phyloP scores from a whole-genome alignment of 192 early-diverging fungal genomes.

The Gorgonomyces haynaldii region DNA sequence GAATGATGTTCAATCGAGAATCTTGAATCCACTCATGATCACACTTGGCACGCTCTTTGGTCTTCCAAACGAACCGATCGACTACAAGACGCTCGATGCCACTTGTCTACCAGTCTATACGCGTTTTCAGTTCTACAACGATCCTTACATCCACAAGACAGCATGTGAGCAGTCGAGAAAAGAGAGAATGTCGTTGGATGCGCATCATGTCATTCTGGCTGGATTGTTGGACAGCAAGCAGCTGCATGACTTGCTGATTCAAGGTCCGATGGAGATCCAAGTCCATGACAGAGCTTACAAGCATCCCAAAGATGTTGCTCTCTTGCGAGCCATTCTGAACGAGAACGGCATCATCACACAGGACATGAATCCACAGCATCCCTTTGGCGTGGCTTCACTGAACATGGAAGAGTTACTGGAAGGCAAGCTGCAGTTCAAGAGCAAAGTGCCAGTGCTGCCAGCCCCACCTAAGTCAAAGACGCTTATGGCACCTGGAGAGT shows the following conservation, averaged over 20 bases:
- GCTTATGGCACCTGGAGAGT: not conserved
- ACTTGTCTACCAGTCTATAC: slow-evolving; percentile 18
- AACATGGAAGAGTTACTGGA: slow-evolving; percentile 12
- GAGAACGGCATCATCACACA: slow-evolving; percentile 3
- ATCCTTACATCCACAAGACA: slow-evolving; percentile 14
- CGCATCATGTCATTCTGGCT: slow-evolving; percentile 19
- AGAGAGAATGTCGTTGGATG: slow-evolving; percentile 10
- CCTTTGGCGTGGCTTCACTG: not conserved
- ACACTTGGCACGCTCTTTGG: slow-evolving; percentile 10
- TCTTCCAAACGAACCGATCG: slow-evolving; percentile 21
- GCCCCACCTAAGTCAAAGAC: not conserved
- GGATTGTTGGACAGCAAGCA: slow-evolving; percentile 17
- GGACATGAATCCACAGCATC: slow-evolving; percentile 6
- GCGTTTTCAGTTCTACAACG: slow-evolving; percentile 16
- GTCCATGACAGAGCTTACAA: slow-evolving; percentile 24
- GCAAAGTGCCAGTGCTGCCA: not conserved
- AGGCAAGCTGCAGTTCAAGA: slow-evolving; percentile 4
- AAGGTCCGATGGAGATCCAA: not conserved
- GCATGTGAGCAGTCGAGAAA: slow-evolving; percentile 1
- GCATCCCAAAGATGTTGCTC: not conserved
- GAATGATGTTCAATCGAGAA: slow-evolving; percentile 14
- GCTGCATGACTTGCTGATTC: slow-evolving; percentile 13
- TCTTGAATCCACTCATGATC: slow-evolving; percentile 24
- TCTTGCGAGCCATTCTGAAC: slow-evolving; percentile 2
- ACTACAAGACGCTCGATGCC: slow-evolving; percentile 9